Conservation (phyloP, 1,139 yeast genomes). For the Taphrina flavorubra region DNA sequence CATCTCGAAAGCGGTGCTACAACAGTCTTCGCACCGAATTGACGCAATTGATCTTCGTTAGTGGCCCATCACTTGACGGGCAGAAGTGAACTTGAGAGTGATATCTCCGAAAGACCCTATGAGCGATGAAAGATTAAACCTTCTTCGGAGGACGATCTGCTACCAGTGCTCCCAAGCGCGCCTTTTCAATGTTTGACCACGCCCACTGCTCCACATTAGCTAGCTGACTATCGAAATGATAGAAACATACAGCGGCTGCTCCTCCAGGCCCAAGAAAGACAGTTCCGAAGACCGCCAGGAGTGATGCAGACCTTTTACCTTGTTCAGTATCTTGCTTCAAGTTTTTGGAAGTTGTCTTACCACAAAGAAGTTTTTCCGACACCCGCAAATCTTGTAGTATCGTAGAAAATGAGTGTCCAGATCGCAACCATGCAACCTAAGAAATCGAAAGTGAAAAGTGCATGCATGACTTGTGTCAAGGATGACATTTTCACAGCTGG, state of each 20-base stretch:
- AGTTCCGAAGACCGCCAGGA: constrained; percentile 32
- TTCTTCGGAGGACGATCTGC: constrained; percentile 27
- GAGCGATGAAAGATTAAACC: background rate
- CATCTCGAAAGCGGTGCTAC: no score
- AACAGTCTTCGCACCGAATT: no score
- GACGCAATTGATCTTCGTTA: no score
- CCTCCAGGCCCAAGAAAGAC: constrained; percentile 40
- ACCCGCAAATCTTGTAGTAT: constrained; percentile 33
- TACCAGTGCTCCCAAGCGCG: constrained; percentile 35
- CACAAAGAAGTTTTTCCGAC: constrained; percentile 22
- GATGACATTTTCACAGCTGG: constrained; percentile 15
- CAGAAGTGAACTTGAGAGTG: background rate
- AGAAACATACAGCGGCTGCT: constrained; percentile 18
- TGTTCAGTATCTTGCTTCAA: background rate
- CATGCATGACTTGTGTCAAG: constrained; percentile 11
- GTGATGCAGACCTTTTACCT: constrained; percentile 3
- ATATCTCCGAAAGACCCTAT: background rate
- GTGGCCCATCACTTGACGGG: no score
- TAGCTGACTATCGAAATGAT: background rate
- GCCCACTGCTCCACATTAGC: constrained; percentile 26
- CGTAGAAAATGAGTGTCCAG: constrained; percentile 38
- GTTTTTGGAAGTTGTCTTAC: background rate
- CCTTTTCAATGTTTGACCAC: constrained; percentile 37
- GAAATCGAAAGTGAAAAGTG: constrained; percentile 31
- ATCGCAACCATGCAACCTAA: constrained; percentile 23